These are phyloP conservation scores for Gracilaria gracilis DNA, from an alignment of 23 red algal genomes.

Conservation along the genomic window DNA sequence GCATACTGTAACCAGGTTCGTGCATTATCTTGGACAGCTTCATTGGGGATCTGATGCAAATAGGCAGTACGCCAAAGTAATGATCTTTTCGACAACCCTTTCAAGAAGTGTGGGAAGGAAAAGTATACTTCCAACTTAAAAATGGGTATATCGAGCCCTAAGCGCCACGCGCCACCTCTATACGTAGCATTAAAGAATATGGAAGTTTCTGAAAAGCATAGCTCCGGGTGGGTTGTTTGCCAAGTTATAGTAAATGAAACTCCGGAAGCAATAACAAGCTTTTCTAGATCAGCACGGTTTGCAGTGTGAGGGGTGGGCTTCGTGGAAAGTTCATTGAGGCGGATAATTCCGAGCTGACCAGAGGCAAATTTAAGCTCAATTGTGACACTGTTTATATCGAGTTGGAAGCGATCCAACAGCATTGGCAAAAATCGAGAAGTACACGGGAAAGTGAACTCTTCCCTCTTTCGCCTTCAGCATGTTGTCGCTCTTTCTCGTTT, in stretches of 20 bases:
- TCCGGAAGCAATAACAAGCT: conserved; percentile 31
- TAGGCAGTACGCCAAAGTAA: conserved; percentile 15
- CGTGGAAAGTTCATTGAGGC: neutral
- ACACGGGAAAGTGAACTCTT: conserved; percentile 31
- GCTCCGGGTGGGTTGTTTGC: neutral
- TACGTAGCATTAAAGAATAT: neutral
- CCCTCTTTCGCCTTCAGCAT: conserved; percentile 47
- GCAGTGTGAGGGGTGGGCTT: neutral
- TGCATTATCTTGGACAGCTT: conserved; percentile 7
- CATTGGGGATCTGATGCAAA: conserved; percentile 13
- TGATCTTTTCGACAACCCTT: neutral
- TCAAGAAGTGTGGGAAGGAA: conserved; percentile 19
- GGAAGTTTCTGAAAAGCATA: conserved; percentile 3
- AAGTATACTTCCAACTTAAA: conserved; percentile 14
- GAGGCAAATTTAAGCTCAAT: conserved; percentile 45
- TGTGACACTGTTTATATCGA: conserved; percentile 29
- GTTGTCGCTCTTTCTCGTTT: conserved; percentile 37
- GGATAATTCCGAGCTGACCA: neutral
- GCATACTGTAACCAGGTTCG: conserved; percentile 54
- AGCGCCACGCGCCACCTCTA: conserved; percentile 2
- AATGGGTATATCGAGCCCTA: conserved; percentile 26
- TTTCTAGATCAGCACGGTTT: conserved; percentile 34
- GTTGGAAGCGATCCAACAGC: conserved; percentile 55
- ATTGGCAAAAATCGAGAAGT: conserved; percentile 40
- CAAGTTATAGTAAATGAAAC: conserved; percentile 26